Conservation (phyloP, 169 alveolate species). For the Cryptosporidium bovis region DNA sequence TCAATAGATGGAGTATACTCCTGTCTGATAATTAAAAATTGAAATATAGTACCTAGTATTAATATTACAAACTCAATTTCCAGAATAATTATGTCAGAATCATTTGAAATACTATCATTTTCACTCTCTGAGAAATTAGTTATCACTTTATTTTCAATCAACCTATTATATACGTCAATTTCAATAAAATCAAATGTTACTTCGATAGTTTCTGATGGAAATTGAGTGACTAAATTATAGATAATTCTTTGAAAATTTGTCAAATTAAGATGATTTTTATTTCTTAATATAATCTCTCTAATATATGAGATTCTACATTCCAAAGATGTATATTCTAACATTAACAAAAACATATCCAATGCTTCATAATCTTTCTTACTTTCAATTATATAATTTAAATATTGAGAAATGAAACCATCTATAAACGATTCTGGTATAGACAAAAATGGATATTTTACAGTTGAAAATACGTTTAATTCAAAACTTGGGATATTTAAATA, state of each 20-base stretch:
- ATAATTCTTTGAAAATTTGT: conserved; percentile 27
- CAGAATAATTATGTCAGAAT: conserved; percentile 8
- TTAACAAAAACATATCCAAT: conserved; percentile 29
- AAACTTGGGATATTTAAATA: not conserved
- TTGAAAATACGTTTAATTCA: not conserved
- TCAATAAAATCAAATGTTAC: conserved; percentile 24
- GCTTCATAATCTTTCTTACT: not conserved
- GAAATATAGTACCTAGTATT: conserved; percentile 53
- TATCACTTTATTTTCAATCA: not conserved
- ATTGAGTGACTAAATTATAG: conserved; percentile 33
- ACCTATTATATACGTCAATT: not conserved
- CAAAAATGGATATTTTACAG: not conserved
- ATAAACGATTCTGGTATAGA: not conserved
- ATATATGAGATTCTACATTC: conserved; percentile 38
- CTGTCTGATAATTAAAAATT: conserved; percentile 51
- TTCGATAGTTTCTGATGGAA: conserved; percentile 30
- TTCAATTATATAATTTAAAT: conserved; percentile 38
- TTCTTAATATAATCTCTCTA: not conserved
- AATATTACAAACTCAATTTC: conserved; percentile 29
- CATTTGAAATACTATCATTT: not conserved
- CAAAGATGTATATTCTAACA: conserved; percentile 50
- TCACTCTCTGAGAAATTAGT: not conserved
- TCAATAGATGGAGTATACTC: conserved; percentile 55
- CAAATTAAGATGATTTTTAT: not conserved
- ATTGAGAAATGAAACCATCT: conserved; percentile 53